phyloP scores from a whole-genome alignment of 2,329 filamentous ascomycete species.

The Grosmannia huntii region DNA sequence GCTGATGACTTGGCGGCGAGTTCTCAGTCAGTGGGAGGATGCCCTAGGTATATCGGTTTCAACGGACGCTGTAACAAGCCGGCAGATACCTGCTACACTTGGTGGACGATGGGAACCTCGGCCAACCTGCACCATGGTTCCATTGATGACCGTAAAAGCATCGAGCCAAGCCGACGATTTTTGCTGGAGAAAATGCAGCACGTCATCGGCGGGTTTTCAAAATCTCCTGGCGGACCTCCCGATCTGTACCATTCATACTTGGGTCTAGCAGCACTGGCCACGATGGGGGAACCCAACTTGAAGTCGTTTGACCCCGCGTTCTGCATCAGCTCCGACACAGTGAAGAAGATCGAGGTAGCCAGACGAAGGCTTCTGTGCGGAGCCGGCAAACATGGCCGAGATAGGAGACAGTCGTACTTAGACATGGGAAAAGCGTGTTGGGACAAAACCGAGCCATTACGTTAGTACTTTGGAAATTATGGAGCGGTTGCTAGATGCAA shows the following conservation, averaged over 20 bases:
- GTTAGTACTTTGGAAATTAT: constrained; percentile 12
- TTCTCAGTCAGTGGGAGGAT: background rate
- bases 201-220: constrained; percentile 70
- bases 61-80: constrained; percentile 86
- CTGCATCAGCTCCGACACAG: constrained; percentile 56
- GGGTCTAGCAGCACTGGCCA: constrained; percentile 66
- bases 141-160: constrained; percentile 39
- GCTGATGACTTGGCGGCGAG: background rate
- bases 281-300: constrained; percentile 57
- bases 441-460: constrained; percentile 19
- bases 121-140: constrained; percentile 41
- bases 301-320: constrained; percentile 61
- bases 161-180: constrained; percentile 55
- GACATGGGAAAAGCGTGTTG: constrained; percentile 3
- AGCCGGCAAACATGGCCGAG: background rate
- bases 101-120: constrained; percentile 69
- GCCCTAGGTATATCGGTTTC: constrained; percentile 47
- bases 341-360: constrained; percentile 34
- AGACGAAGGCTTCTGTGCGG: constrained; percentile 23
- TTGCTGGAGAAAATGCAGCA: constrained; percentile 81
- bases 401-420: background rate
- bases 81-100: constrained; percentile 90
- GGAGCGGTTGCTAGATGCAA: constrained; percentile 34
- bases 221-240: constrained; percentile 52
- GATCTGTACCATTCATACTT: constrained; percentile 85